Percentiles rank a stretch among this genome's conserved stretches.
Conservation (phyloP, 257 asterid species). For the Solanum chiquidenum region DNA sequence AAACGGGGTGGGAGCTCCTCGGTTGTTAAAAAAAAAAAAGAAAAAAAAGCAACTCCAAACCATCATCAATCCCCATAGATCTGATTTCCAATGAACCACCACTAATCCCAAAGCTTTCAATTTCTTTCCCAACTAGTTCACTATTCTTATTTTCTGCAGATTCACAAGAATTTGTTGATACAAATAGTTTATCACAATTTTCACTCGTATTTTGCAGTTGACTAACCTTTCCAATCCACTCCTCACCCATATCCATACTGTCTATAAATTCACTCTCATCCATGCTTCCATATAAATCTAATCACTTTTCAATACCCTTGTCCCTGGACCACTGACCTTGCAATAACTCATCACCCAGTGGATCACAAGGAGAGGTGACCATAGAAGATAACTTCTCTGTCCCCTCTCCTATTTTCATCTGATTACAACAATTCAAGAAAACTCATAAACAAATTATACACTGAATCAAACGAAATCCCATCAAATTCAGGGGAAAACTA, state of each 20-base stretch:
- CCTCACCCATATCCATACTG: constrained; percentile 24
- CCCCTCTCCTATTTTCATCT: constrained; percentile 52
- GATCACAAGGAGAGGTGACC: constrained; percentile 29
- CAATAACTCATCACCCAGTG: constrained; percentile 16
- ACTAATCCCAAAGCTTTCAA: neutral
- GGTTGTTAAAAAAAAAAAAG: no score
- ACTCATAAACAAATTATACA: neutral
- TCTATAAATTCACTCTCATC: constrained; percentile 18
- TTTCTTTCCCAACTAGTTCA: constrained; percentile 1
- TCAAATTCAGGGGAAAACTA: neutral
- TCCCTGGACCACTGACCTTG: constrained; percentile 5
- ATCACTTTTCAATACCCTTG: neutral
- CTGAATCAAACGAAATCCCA: neutral
- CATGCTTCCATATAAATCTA: constrained; percentile 14
- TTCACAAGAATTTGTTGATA: neutral
- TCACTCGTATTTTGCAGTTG: constrained; percentile 6
- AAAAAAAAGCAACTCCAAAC: neutral
- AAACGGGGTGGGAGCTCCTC: no score
- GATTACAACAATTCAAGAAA: constrained; percentile 3
- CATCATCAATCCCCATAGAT: constrained; percentile 2
- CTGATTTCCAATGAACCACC: neutral
- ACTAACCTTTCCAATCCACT: constrained; percentile 5
- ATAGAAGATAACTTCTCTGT: constrained; percentile 27
- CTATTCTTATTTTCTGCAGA: constrained; percentile 3
- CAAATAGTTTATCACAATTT: neutral